Evolutionary conservation across 2,329 filamentous ascomycete species (phyloP), one percentile per base, ranked within the genome.

Genomic region (Gliomastix tumulicola): DNA sequence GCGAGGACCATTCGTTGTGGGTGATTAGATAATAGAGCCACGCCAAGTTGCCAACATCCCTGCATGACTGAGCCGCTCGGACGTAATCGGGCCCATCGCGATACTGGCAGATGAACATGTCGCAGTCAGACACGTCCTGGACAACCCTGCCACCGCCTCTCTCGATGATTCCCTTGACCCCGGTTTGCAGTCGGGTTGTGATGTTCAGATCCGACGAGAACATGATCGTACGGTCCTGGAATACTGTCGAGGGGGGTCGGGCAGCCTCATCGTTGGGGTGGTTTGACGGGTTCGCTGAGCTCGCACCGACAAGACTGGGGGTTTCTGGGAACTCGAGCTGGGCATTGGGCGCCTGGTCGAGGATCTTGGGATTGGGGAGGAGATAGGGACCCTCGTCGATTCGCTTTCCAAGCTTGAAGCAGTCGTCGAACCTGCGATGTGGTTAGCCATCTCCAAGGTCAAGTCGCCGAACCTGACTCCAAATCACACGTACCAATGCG

Each of bases 1-100:
- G 90, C 11, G 84, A 89, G 3, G 86, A 90, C 86, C 89, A 98
- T 43, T 79, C 71, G 53, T 95, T 89, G 48, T 84, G 79, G 4
- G 87, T 87, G 53, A 97, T 94, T 37, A 98, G 69, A 57, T 90
- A 82, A 57, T 92, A 97, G 11, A 98, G 70, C 92, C 92, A 98
- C 1, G 88, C 81, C 17, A 98, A 66, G 54, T 94, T 98, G 13
- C 89, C 92, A 11, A 98, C 86, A 30, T 89, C 81, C 49, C 90
- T 94, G 38, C 79, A 78, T 11, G 72, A 68, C 49, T 84, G 81
- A 1, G 88, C 84, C 5, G 92, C 90, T 30, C 71, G 67, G 19
- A 85, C 56, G 54, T 95, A 98, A 36, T 92, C 75, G 8, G 73
- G 58, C 0, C 89, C 89, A 20, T 90, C 84, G 27, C 92, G 84